Evolutionary conservation across 345 rosid species (phyloP).

Genomic region (Camelina neglecta): DNA sequence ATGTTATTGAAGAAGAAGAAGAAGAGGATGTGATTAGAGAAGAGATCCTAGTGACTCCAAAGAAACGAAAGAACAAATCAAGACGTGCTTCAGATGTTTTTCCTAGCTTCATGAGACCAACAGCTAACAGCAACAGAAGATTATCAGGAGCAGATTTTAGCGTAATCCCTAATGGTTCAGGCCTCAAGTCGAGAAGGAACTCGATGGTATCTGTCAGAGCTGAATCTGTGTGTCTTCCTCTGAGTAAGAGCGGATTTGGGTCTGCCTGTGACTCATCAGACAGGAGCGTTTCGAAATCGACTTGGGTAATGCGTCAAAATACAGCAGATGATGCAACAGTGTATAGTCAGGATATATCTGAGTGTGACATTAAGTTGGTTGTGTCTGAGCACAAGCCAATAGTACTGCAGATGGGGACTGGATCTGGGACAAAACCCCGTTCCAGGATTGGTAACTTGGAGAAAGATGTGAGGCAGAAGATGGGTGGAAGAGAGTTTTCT

Average conservation of each 20-base stretch:
- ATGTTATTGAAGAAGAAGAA: slow-evolving; percentile 43
- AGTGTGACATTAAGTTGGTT: slow-evolving; percentile 54
- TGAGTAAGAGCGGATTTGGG: slow-evolving; percentile 40
- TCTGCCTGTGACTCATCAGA: slow-evolving; percentile 54
- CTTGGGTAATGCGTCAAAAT: slow-evolving; percentile 50
- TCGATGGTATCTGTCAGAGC: slow-evolving; percentile 53
- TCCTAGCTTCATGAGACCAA: slow-evolving; percentile 82
- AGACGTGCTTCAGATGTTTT: slow-evolving; percentile 50
- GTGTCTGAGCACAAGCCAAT: slow-evolving; percentile 44
- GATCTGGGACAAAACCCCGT: slow-evolving; percentile 26
- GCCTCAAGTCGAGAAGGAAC: slow-evolving; percentile 45
- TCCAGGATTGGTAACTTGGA: slow-evolving; percentile 31
- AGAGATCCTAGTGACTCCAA: slow-evolving; percentile 38
- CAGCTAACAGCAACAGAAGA: slow-evolving; percentile 64
- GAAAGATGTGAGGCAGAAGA: slow-evolving; percentile 28
- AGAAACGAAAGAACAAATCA: slow-evolving; percentile 35
- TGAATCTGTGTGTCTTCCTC: slow-evolving; percentile 60
- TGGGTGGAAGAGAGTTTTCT: slow-evolving; percentile 39
- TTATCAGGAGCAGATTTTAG: slow-evolving; percentile 50
- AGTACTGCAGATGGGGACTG: slow-evolving; percentile 2
- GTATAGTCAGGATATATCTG: slow-evolving; percentile 62
- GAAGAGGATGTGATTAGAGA: slow-evolving; percentile 43
- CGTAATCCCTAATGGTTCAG: slow-evolving; percentile 37
- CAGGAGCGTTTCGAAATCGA: slow-evolving; percentile 57
- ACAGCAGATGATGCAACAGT: slow-evolving; percentile 59